Percentiles rank a stretch among this genome's conserved stretches.
Evolutionary conservation across 2,329 filamentous ascomycete species (phyloP).

Genomic region (Exophiala viscosa): DNA sequence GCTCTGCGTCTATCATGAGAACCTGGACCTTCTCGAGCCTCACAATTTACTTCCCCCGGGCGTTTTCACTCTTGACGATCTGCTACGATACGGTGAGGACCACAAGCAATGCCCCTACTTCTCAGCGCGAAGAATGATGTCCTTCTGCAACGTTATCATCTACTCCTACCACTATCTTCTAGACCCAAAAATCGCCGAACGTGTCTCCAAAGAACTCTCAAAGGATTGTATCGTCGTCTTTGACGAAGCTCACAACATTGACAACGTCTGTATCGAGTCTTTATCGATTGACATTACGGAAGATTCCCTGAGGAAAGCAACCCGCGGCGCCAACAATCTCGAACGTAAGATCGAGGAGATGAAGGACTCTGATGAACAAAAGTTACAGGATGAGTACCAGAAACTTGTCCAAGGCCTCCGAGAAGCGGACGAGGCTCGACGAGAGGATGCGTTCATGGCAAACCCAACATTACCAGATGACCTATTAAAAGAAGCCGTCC

Average conservation of each 20-base stretch:
- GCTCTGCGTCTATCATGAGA: conserved; percentile 94
- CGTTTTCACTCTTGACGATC: conserved; percentile 89
- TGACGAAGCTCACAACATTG: conserved; percentile 98
- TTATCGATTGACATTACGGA: conserved; percentile 95
- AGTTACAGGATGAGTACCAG: conserved; percentile 90
- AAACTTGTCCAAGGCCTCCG: conserved; percentile 90
- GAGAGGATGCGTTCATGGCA: conserved; percentile 95
- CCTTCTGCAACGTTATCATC: conserved; percentile 98
- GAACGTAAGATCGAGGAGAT: conserved; percentile 90
- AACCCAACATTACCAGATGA: conserved; percentile 94
- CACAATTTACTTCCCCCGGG: conserved; percentile 93
- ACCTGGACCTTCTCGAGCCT: conserved; percentile 88
- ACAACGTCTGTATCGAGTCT: conserved; percentile 98
- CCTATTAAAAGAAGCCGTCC: conserved; percentile 88
- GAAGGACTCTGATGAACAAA: conserved; percentile 91
- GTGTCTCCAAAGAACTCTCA: conserved; percentile 90
- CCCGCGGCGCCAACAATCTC: conserved; percentile 82
- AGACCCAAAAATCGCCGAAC: conserved; percentile 94
- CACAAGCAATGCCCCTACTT: conserved; percentile 98
- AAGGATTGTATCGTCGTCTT: conserved; percentile 99
- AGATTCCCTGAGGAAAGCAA: conserved; percentile 86
- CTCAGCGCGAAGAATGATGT: conserved; percentile 95
- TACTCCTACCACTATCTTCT: conserved; percentile 98
- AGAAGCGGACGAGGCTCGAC: conserved; percentile 80
- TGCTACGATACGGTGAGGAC: conserved; percentile 85